Conservation (phyloP, 805 yeast genomes). For the Monosporozyma yasuniensis region DNA sequence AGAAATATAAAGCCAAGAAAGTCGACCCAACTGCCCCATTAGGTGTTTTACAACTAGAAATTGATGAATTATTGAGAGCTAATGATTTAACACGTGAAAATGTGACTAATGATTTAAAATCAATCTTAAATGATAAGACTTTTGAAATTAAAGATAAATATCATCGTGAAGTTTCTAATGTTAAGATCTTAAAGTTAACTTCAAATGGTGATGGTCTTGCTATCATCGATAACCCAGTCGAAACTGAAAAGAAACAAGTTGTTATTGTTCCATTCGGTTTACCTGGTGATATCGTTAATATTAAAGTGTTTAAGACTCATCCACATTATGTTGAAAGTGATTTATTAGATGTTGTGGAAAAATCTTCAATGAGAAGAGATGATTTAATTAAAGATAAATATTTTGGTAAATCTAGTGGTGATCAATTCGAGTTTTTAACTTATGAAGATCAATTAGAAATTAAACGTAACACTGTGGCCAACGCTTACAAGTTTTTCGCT, state of each 20-base stretch:
- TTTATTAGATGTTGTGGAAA: slow-evolving; percentile 41
- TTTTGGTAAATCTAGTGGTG: slow-evolving; percentile 90
- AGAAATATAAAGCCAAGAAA: slow-evolving; percentile 52
- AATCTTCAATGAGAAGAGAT: slow-evolving; percentile 43
- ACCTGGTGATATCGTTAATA: slow-evolving; percentile 71
- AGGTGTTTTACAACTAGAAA: slow-evolving; percentile 72
- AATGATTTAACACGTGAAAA: slow-evolving; percentile 36
- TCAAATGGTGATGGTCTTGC: slow-evolving; percentile 89
- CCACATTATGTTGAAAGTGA: slow-evolving; percentile 70
- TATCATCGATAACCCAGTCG: slow-evolving; percentile 51
- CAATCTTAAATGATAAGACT: slow-evolving; percentile 49
- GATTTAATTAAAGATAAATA: slow-evolving; percentile 58
- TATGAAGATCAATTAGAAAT: slow-evolving; percentile 65
- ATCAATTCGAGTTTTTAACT: slow-evolving; percentile 77
- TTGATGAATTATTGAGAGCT: slow-evolving; percentile 45
- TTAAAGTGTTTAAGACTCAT: slow-evolving; percentile 71
- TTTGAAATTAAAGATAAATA: slow-evolving; percentile 35
- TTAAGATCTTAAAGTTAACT: slow-evolving; percentile 47
- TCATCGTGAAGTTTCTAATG: slow-evolving; percentile 52
- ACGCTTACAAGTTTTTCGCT: slow-evolving; percentile 76
- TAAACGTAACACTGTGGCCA: slow-evolving; percentile 64
- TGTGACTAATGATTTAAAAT: slow-evolving; percentile 56
- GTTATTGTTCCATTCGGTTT: slow-evolving; percentile 78
- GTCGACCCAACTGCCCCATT: slow-evolving; percentile 71
- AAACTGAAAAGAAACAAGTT: slow-evolving; percentile 40